Conservation (phyloP, 495 filamentous ascomycete species). For the Xylaria scruposa region DNA sequence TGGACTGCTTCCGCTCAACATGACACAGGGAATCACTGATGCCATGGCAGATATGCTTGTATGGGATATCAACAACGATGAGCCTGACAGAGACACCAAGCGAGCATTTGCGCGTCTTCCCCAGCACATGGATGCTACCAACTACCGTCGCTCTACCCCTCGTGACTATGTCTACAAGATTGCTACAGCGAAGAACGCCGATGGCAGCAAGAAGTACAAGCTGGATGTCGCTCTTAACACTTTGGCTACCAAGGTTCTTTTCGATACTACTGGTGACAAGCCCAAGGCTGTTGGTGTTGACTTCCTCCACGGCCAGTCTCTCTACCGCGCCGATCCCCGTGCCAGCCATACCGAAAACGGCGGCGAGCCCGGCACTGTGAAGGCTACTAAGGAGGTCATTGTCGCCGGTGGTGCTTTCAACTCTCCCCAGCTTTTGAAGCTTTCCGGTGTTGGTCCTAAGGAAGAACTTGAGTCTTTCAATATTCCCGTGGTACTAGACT, state of each 20-base stretch:
- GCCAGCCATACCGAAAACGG: slow-evolving; percentile 31
- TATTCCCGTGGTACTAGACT: slow-evolving; percentile 60
- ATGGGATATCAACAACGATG: slow-evolving; percentile 60
- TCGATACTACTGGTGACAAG: slow-evolving; percentile 49
- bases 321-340: slow-evolving; percentile 66
- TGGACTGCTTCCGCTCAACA: slow-evolving; percentile 34
- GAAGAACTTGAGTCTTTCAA: slow-evolving; percentile 52
- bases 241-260: slow-evolving; percentile 65
- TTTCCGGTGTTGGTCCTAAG: slow-evolving; percentile 65
- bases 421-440: slow-evolving; percentile 68
- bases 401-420: slow-evolving; percentile 66
- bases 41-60: slow-evolving; percentile 53
- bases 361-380: slow-evolving; percentile 53
- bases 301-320: slow-evolving; percentile 63
- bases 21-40: slow-evolving; percentile 42
- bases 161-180: slow-evolving; percentile 62
- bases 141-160: slow-evolving; percentile 55
- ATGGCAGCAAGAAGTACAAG: slow-evolving; percentile 62
- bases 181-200: slow-evolving; percentile 54
- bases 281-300: slow-evolving; percentile 67
- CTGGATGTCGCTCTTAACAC: slow-evolving; percentile 66
- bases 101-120: slow-evolving; percentile 54
- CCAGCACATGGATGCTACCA: slow-evolving; percentile 39
- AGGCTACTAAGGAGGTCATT: slow-evolving; percentile 67
- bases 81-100: slow-evolving; percentile 33